Conservation (phyloP, 768 basidiomycete species). For the Leccinum obscurum region DNA sequence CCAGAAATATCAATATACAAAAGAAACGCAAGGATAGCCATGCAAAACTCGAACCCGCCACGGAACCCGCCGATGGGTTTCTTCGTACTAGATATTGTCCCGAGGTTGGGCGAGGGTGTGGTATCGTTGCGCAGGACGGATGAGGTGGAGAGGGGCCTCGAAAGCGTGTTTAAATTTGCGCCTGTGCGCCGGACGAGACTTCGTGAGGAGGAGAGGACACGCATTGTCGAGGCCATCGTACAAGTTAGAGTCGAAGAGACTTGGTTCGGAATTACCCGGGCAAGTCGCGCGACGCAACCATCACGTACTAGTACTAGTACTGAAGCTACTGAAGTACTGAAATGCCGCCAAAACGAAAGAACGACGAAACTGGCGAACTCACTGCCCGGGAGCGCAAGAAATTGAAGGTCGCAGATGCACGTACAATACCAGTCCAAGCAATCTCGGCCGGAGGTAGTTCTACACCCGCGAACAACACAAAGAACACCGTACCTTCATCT, state of each 20-base stretch:
- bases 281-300: background rate
- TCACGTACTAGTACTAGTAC: background rate
- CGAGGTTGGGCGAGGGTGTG: constrained; percentile 47
- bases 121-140: constrained; percentile 43
- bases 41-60: constrained; percentile 49
- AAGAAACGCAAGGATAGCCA: constrained; percentile 4
- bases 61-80: constrained; percentile 76
- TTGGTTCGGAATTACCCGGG: constrained; percentile 26
- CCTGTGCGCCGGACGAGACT: constrained; percentile 17
- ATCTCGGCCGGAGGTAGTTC: constrained; percentile 10
- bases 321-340: too few relatives aligned
- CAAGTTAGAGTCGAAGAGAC: background rate
- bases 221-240: constrained; percentile 40
- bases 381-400: constrained; percentile 64
- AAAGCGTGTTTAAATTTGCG: background rate
- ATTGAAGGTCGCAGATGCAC: constrained; percentile 58
- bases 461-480: constrained; percentile 4
- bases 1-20: background rate
- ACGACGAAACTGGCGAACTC: constrained; percentile 30
- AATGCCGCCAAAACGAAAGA: constrained; percentile 46
- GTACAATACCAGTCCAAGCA: constrained; percentile 66
- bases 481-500: constrained; percentile 32
- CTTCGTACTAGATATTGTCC: constrained; percentile 56
- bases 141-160: constrained; percentile 47
- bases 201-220: constrained; percentile 26